Conservation (phyloP, 345 rosid genomes). For the Hypericum androsaemum region DNA sequence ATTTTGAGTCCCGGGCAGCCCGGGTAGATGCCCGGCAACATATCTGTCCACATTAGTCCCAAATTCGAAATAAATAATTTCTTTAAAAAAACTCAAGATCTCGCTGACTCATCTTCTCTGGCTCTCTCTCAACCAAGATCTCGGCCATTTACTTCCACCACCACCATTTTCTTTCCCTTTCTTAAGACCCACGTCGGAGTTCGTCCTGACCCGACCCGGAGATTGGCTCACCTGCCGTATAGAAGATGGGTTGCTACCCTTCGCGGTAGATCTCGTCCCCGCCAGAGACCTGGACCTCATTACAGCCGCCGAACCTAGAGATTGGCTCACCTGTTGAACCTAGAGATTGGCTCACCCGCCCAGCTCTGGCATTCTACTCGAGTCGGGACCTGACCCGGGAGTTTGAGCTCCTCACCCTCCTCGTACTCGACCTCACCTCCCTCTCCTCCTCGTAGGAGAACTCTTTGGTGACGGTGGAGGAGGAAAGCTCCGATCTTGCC, state of each 20-base stretch:
- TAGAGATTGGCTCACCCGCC: too few species aligned
- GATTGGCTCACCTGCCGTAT: constrained; percentile 39
- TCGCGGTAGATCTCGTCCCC: constrained; percentile 29
- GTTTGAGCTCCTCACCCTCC: constrained; percentile 36
- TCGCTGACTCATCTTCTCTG: too few species aligned
- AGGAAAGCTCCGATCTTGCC: constrained; percentile 55
- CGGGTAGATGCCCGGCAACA: too few species aligned
- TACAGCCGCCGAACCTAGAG: constrained; percentile 27
- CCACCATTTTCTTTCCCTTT: not conserved
- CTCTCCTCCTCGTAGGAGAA: too few species aligned
- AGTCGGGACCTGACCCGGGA: constrained; percentile 18
- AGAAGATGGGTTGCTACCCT: constrained; percentile 42
- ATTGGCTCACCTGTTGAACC: too few species aligned
- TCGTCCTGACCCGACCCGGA: constrained; percentile 47
- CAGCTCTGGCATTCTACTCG: constrained; percentile 11
- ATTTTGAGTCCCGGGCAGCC: too few species aligned
- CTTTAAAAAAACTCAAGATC: too few species aligned
- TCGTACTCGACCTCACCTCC: constrained; percentile 21
- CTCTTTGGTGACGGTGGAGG: constrained; percentile 39
- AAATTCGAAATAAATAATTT: too few species aligned
- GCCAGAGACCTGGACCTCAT: constrained; percentile 53
- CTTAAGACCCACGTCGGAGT: constrained; percentile 14
- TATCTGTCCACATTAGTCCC: too few species aligned
- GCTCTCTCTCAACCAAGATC: too few species aligned
- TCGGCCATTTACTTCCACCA: constrained; percentile 7